Evolutionary conservation across 352 stramenopile species (phyloP).

Genomic region (Globisporangium apiculatum): DNA sequence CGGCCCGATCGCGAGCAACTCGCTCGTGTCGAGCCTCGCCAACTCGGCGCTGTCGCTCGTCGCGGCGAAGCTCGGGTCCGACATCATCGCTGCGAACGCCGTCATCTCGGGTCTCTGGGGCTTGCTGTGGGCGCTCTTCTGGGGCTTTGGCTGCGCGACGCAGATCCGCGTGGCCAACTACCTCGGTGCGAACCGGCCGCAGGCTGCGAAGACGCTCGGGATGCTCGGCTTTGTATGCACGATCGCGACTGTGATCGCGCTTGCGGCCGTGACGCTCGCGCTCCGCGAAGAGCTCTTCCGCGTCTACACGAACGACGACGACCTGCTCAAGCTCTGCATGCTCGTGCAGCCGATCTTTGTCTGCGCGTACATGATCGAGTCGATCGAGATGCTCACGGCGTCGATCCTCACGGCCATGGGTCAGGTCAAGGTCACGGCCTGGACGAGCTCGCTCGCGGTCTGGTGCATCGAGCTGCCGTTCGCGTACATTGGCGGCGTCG

Average conservation of each 20-base stretch:
- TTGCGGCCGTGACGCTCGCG: slow-evolving; percentile 28
- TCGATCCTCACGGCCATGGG: slow-evolving; percentile 45
- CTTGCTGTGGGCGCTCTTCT: slow-evolving; percentile 70
- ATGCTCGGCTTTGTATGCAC: slow-evolving; percentile 63
- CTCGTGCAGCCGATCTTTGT: slow-evolving; percentile 50
- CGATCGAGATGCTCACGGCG: slow-evolving; percentile 39
- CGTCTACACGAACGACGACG: slow-evolving; percentile 44
- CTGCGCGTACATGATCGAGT: slow-evolving; percentile 36
- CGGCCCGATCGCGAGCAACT: slow-evolving; percentile 53
- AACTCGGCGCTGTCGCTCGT: slow-evolving; percentile 67
- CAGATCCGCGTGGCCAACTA: slow-evolving; percentile 78
- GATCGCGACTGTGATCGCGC: slow-evolving; percentile 29
- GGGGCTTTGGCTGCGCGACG: slow-evolving; percentile 69
- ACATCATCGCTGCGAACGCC: slow-evolving; percentile 73
- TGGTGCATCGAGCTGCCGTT: slow-evolving; percentile 46
- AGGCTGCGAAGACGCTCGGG: slow-evolving; percentile 47
- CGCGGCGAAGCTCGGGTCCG: slow-evolving; percentile 57
- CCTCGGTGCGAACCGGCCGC: slow-evolving; percentile 56
- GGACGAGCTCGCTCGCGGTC: slow-evolving; percentile 30
- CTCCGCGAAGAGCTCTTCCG: slow-evolving; percentile 31
- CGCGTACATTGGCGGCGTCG: slow-evolving; percentile 35
- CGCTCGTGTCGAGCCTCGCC: slow-evolving; percentile 63
- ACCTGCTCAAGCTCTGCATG: slow-evolving; percentile 34
- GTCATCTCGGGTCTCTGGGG: slow-evolving; percentile 63
- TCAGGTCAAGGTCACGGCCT: slow-evolving; percentile 42